Evolutionary conservation across 2,329 filamentous ascomycete genomes (phyloP).

Genomic region (Aspergillus calidoustus): DNA sequence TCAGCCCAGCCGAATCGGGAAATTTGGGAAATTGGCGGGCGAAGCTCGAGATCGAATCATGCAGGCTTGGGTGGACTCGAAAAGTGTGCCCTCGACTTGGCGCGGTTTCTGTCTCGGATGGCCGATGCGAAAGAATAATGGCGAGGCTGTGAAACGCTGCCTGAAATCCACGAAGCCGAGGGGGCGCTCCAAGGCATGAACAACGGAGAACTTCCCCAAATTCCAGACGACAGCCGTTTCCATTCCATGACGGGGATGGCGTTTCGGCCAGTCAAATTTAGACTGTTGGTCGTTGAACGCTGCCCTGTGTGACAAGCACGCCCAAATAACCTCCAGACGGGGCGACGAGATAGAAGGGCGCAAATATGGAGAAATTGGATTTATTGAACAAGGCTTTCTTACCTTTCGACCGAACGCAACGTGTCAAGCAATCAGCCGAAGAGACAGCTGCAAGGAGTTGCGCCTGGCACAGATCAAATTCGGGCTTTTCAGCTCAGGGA

Average conservation of each 20-base stretch:
- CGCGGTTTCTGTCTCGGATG: constrained; percentile 7
- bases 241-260: constrained; percentile 9
- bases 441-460: constrained; percentile 28
- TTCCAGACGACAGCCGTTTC: background rate
- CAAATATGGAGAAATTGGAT: constrained; percentile 3
- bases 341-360: constrained; percentile 1
- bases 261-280: constrained; percentile 4
- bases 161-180: background rate
- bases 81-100: constrained; percentile 1
- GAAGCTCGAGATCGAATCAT: constrained; percentile 15
- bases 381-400: constrained; percentile 12
- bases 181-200: background rate
- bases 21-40: constrained; percentile 14
- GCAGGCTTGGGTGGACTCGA: constrained; percentile 5
- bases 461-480: background rate
- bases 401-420: constrained; percentile 24
- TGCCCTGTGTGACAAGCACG: background rate
- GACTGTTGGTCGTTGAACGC: background rate
- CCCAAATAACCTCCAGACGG: background rate
- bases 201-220: background rate
- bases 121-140: background rate
- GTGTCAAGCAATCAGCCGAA: constrained; percentile 24
- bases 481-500: background rate
- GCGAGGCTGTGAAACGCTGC: background rate
- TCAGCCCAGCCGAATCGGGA: constrained; percentile 19